Evolutionary conservation across 1,284 basidiomycete genomes (phyloP), one percentile per base, ranked within the genome.

Genomic region (Ganoderma boninense): DNA sequence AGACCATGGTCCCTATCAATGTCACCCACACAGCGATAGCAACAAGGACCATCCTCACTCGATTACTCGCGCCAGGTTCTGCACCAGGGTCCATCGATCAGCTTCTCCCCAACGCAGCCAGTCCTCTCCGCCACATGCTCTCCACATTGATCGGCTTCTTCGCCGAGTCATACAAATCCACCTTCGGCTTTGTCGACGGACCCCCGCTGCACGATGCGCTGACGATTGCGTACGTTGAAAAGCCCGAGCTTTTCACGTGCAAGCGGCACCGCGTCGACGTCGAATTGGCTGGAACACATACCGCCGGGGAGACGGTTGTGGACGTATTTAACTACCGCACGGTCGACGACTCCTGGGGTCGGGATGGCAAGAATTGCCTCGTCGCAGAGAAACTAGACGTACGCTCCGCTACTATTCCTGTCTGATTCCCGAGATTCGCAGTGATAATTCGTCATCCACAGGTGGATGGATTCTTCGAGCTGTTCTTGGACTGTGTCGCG

Each of bases 181-280:
- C 88, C 0, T 96, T 94, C 74, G 89, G 88, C 14, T 96, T 96
- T 78, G 80, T 84, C 23, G 82, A 90, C 52, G 94, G 94, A 0
- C 95, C 95, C 8, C 95, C 95, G 1, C 83, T 96, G 2, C 95
- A 96, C 73, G 95, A 96, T 75, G 89, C 94, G 0, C 84, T 96
- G 42, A 93, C 94, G 0, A 83, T 96, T 65, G 91, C 89, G 14
- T 95, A 93, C 71, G 83, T 95, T 44, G 86, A 89, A 0, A 79
- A 82, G 23, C 93, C 93, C 0, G 84, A 89, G 6, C 75, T 95
- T 2, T 95, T 95, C 80, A 79, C 79, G 23, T 82, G 82, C 49
- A 86, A 80, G 66, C 84, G 94, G 32, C 88, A 89, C 77, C 85
- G 91, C 61, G 93, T 96, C 0, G 95, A 96, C 73, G 86, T 94